Base-by-base conservation (phyloP, 345 rosid species). In the Euphorbia peplus region DNA sequence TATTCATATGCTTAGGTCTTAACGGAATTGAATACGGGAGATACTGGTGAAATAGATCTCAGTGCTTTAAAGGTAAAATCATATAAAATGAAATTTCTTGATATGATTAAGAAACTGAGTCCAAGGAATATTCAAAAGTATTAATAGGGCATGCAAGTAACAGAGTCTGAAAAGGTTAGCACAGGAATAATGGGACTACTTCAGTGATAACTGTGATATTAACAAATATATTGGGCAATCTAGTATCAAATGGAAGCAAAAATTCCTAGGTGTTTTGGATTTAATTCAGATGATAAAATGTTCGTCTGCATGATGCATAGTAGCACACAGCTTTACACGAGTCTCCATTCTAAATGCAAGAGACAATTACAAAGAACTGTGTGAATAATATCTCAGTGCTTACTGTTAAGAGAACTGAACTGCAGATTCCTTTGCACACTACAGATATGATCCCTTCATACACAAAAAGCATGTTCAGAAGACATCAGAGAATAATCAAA, bases 351-450 rank as follows among this genome's bases (percentile, higher is more conserved):
- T 28, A 4, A 58, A 13, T 5, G 22, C 29, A 24, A 4, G 21
- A 63, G 14, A 28, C 15, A 46, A 46, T 5, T 13, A 58, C 12
- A 13, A 25, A 2, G 13, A 63, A 54, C 8, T 25, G 19, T 16
- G 26, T 42, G 28, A 71, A 55, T 18, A 37, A 44, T 24, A n/a
- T n/a, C n/a, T n/a, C 3, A 5, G 14, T 29, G 60, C 99, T 90
- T 84, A 95, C 98, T 82, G 80, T 87, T 90, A 39, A 90, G 75
- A 54, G 87, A 77, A 77, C 76, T 86, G 78, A 91, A 92, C 76
- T 95, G 95, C 78, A 95, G 75, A 79, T 75, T 92, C 67, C 96
- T 87, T 78, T 86, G 97, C 80, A 84, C 92, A 66, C 73, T 88
- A 78, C 93, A 90, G 56, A 95, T 92, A 59, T 85, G 81, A 71